Conservation (phyloP, 1,284 basidiomycete species). For the Anthracocystis setariae region DNA sequence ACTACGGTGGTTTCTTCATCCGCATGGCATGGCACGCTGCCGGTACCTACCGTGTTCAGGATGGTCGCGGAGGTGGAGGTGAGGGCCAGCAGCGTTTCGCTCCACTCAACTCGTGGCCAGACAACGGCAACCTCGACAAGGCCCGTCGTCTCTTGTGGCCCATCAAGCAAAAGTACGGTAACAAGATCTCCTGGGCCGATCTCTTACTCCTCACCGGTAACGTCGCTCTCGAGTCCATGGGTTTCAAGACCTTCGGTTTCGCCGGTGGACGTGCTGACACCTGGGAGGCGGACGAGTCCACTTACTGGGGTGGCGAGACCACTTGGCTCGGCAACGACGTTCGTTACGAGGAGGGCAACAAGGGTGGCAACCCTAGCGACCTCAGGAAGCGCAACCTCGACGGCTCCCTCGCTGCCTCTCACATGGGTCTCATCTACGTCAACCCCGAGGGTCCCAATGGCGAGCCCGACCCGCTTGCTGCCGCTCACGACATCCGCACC, state of each 20-base stretch:
- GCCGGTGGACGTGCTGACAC: conserved; percentile 42
- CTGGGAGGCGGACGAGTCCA: conserved; percentile 47
- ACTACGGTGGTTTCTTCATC: conserved; percentile 48
- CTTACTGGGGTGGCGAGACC: conserved; percentile 49
- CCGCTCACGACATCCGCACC: conserved; percentile 42
- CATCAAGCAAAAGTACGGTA: conserved; percentile 49
- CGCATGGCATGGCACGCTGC: conserved; percentile 44
- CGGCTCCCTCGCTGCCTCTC: conserved; percentile 21
- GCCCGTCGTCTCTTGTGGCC: conserved; percentile 46
- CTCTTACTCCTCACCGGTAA: conserved; percentile 34
- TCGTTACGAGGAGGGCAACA: conserved; percentile 38
- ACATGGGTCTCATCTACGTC: conserved; percentile 50
- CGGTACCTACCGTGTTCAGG: conserved; percentile 46
- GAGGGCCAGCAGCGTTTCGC: conserved; percentile 45
- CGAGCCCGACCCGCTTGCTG: conserved; percentile 36
- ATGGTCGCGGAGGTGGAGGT: conserved; percentile 42
- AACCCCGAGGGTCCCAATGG: conserved; percentile 48
- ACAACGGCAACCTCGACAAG: conserved; percentile 47
- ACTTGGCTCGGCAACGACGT: conserved; percentile 46
- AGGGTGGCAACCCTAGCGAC: conserved; percentile 31
- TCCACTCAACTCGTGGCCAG: conserved; percentile 48
- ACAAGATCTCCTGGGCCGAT: conserved; percentile 46
- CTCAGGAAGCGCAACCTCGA: conserved; percentile 45
- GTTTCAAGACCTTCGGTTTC: conserved; percentile 47
- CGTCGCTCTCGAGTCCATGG: conserved; percentile 47